Conservation (phyloP, 2,329 filamentous ascomycete species). For the Cadophora gregata region DNA sequence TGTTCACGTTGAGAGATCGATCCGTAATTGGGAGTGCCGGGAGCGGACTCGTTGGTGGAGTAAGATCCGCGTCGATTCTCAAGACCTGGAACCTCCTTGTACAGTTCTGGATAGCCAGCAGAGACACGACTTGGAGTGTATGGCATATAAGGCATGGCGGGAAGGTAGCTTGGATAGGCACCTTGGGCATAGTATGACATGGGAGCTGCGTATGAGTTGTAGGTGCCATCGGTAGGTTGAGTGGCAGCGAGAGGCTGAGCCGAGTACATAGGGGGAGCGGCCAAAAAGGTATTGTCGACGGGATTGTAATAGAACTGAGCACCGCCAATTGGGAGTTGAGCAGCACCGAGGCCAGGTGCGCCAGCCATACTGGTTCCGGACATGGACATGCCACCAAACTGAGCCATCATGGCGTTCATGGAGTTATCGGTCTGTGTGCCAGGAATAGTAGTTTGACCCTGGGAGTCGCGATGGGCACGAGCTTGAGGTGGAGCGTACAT, state of each 20-base stretch:
- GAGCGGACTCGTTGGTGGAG: slow-evolving; percentile 70
- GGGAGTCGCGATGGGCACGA: slow-evolving; percentile 40
- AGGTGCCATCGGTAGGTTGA: slow-evolving; percentile 41
- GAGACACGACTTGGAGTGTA: slow-evolving; percentile 41
- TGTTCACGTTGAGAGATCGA: slow-evolving; percentile 63
- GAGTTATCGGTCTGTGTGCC: slow-evolving; percentile 34
- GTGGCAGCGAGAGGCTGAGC: slow-evolving; percentile 39
- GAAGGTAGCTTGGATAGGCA: slow-evolving; percentile 43
- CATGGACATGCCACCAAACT: slow-evolving; percentile 42
- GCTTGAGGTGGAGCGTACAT: slow-evolving; percentile 43
- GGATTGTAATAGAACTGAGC: slow-evolving; percentile 43
- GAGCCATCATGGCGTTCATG: slow-evolving; percentile 42
- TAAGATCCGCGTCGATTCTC: slow-evolving; percentile 72
- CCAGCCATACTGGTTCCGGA: slow-evolving; percentile 46
- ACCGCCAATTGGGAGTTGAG: slow-evolving; percentile 43
- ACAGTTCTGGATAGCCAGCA: slow-evolving; percentile 41
- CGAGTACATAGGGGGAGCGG: slow-evolving; percentile 42
- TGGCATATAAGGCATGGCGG: slow-evolving; percentile 42
- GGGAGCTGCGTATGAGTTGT: slow-evolving; percentile 40
- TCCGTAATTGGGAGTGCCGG: slow-evolving; percentile 69
- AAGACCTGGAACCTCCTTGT: slow-evolving; percentile 61
- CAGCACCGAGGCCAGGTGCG: slow-evolving; percentile 37
- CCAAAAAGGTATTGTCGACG: slow-evolving; percentile 35
- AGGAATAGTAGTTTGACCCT: slow-evolving; percentile 33
- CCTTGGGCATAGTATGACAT: slow-evolving; percentile 43